Evolutionary conservation across 148 eudicot species (phyloP).

Genomic region (Rhododendron mucronatum): DNA sequence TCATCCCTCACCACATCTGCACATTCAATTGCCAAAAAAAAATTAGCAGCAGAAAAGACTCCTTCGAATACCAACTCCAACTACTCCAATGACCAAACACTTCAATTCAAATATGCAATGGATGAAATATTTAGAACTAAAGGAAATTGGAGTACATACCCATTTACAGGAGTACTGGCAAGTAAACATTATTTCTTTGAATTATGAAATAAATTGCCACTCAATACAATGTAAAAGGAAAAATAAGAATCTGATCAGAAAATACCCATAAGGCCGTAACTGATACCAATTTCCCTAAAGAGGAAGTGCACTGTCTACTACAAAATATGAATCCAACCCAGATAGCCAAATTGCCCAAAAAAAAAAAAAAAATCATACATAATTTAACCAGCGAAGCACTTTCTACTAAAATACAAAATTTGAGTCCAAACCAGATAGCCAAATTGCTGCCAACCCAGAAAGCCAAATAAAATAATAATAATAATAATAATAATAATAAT

Average conservation of each 20-base stretch:
- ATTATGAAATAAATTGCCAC: background rate
- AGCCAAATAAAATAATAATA: too few relatives aligned
- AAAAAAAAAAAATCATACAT: background rate
- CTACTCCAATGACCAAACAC: background rate
- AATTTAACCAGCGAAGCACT: too few relatives aligned
- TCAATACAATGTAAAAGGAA: background rate
- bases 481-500: too few relatives aligned
- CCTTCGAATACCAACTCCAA: background rate
- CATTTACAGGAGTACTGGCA: background rate
- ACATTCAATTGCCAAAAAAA: conserved; percentile 15
- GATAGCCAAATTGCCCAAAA: background rate
- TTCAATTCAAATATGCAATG: background rate
- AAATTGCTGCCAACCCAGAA: too few relatives aligned
- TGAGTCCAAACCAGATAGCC: background rate
- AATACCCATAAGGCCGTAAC: background rate
- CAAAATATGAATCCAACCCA: background rate
- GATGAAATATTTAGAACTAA: background rate
- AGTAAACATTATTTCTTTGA: background rate
- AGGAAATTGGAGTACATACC: background rate
- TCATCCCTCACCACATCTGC: conserved; percentile 90
- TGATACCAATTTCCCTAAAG: background rate
- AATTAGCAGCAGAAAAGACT: background rate
- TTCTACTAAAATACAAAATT: background rate
- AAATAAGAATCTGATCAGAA: background rate
- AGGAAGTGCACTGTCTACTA: background rate